These are phyloP conservation scores for Nicotiana obtusifolia DNA, from an alignment of 257 asterid species.

Conservation along the genomic window DNA sequence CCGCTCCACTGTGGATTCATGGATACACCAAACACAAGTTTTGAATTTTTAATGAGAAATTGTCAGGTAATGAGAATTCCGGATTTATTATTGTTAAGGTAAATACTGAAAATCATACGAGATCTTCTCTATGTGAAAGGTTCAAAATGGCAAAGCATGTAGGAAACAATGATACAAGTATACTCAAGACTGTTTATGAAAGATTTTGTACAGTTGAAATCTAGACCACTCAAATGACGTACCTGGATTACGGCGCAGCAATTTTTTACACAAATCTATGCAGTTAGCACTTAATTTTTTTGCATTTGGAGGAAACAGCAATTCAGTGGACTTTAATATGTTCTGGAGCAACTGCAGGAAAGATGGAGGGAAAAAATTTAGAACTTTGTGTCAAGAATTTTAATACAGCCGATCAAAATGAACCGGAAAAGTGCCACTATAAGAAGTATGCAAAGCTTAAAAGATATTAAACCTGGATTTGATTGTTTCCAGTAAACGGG, in stretches of 20 bases:
- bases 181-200: not conserved
- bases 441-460: not conserved
- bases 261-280: conserved; percentile 69
- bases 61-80: not conserved
- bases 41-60: not conserved
- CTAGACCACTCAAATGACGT: conserved; percentile 11
- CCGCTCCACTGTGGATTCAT: conserved; percentile 55
- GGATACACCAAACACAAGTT: not conserved
- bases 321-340: conserved; percentile 64
- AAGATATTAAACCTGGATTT: conserved; percentile 47
- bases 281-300: conserved; percentile 54
- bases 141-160: not conserved
- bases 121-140: not conserved
- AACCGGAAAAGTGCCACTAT: not conserved
- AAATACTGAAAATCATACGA: not conserved
- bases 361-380: conserved; percentile 15
- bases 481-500: conserved; percentile 74
- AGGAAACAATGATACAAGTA: not conserved
- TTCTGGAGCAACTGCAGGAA: conserved; percentile 73
- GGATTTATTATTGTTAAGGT: not conserved
- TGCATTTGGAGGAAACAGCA: conserved; percentile 70
- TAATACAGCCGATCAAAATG: conserved; percentile 12
- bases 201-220: not conserved
- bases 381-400: conserved; percentile 8
- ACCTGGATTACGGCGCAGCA: conserved; percentile 84